A percentile compares a stretch with the other conserved stretches of the same genome.
phyloP scores from a whole-genome alignment of 31 red algal genomes.

The Endocladia muricata region DNA sequence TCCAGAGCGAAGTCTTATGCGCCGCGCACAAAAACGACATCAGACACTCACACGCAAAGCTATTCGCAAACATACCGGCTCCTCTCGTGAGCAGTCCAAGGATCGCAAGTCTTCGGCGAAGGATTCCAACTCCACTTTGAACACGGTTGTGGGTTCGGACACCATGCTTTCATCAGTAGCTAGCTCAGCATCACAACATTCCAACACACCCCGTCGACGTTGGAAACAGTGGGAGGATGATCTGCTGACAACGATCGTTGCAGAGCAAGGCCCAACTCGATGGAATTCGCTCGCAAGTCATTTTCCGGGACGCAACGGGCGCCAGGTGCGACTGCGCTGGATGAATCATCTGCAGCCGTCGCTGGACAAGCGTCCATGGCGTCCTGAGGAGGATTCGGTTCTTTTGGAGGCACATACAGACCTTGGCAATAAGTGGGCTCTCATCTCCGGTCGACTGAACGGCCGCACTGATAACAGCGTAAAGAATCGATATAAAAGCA shows the following conservation, averaged over 20 bases:
- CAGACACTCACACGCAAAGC: slow-evolving; percentile 15
- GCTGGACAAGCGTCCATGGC: slow-evolving; percentile 83
- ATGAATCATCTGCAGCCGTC: slow-evolving; percentile 90
- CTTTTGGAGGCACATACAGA: slow-evolving; percentile 71
- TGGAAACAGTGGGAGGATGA: slow-evolving; percentile 86
- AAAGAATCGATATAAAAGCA: slow-evolving; percentile 97
- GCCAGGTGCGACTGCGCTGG: slow-evolving; percentile 93
- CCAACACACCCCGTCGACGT: too few species aligned
- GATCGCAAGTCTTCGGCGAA: too few species aligned
- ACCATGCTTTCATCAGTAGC: too few species aligned
- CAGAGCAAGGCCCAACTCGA: slow-evolving; percentile 52
- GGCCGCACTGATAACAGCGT: slow-evolving; percentile 96
- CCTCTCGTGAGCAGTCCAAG: too few species aligned
- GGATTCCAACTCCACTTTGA: too few species aligned
- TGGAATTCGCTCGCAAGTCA: slow-evolving; percentile 87
- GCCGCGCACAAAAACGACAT: background rate
- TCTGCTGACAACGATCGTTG: slow-evolving; percentile 60
- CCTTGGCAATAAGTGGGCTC: slow-evolving; percentile 84
- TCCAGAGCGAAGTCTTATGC: background rate
- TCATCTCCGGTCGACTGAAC: slow-evolving; percentile 67
- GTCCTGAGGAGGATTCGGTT: slow-evolving; percentile 70
- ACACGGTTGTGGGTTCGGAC: too few species aligned
- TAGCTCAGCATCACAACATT: too few species aligned
- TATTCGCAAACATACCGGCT: slow-evolving; percentile 8
- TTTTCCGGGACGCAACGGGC: slow-evolving; percentile 83